Conservation (phyloP, 768 basidiomycete species). For the Auriculariales sp. region DNA sequence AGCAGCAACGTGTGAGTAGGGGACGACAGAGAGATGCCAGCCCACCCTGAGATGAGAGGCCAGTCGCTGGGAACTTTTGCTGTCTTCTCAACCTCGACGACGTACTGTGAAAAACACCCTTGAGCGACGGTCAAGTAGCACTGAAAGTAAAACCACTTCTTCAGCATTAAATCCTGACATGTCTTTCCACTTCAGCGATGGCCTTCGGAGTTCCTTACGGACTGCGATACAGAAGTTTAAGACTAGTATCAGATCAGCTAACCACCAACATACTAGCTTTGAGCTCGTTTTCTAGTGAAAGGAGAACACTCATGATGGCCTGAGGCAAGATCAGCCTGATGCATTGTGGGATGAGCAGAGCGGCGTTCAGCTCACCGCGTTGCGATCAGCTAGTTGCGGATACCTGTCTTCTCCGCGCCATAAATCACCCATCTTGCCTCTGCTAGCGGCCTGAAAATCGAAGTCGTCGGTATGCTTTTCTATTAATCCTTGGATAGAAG, state of each 20-base stretch:
- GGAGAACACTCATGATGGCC: constrained; percentile 54
- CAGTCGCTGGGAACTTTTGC: constrained; percentile 40
- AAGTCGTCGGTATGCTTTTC: constrained; percentile 40
- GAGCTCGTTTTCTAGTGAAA: constrained; percentile 61
- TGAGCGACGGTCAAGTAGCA: background rate
- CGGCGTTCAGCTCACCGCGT: constrained; percentile 30
- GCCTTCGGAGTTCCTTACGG: constrained; percentile 55
- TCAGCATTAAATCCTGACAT: constrained; percentile 40
- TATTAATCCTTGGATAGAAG: constrained; percentile 43
- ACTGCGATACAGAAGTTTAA: constrained; percentile 25
- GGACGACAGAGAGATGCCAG: constrained; percentile 2
- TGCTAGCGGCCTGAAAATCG: constrained; percentile 43
- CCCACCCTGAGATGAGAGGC: constrained; percentile 52
- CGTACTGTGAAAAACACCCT: constrained; percentile 34
- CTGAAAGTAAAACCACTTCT: constrained; percentile 34
- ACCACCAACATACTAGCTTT: constrained; percentile 32
- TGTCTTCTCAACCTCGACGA: constrained; percentile 62
- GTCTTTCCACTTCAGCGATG: constrained; percentile 46
- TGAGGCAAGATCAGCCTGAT: no score
- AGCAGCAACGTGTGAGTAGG: background rate
- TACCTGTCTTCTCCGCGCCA: constrained; percentile 47
- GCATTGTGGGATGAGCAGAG: constrained; percentile 7
- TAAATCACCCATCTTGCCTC: constrained; percentile 52
- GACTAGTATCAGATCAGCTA: background rate
- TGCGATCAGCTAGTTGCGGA: constrained; percentile 40